These are phyloP conservation scores for Aspergillus pseudoviridinutans DNA, from an alignment of 2,329 filamentous ascomycete genomes.

Conservation along the genomic window DNA sequence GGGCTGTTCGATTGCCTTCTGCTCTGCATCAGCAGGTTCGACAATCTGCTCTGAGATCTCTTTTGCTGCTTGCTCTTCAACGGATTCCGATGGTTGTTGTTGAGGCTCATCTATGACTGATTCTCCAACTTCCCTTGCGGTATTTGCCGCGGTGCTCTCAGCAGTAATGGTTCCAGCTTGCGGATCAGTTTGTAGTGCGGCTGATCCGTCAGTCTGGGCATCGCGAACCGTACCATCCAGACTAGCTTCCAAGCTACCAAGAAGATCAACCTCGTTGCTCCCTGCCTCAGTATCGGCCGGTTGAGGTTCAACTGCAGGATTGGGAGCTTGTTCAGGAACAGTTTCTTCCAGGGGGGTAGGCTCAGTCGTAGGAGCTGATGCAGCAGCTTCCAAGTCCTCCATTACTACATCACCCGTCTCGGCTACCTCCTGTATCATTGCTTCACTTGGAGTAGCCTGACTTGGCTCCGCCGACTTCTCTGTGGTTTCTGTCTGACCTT, in stretches of 20 bases:
- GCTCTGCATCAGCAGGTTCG: background rate
- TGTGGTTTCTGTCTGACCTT: conserved; percentile 1
- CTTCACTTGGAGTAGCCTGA: conserved; percentile 7
- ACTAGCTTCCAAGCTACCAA: conserved; percentile 47
- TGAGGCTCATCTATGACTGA: background rate
- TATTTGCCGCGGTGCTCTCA: background rate
- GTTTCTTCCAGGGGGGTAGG: conserved; percentile 4
- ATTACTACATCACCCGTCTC: conserved; percentile 4
- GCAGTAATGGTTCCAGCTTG: background rate
- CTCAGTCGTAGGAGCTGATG: conserved; percentile 2
- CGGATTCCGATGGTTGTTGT: background rate
- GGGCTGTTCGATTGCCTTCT: background rate
- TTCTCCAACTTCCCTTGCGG: background rate
- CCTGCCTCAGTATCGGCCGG: conserved; percentile 2
- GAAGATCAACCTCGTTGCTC: conserved; percentile 40
- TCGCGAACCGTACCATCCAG: conserved; percentile 17
- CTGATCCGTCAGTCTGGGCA: conserved; percentile 6
- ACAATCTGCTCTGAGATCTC: conserved; percentile 2
- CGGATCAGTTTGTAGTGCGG: background rate
- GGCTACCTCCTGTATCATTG: background rate
- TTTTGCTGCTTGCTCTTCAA: background rate
- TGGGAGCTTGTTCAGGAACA: conserved; percentile 8
- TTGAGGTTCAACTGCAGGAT: background rate
- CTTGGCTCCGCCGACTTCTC: conserved; percentile 8
- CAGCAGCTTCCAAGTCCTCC: conserved; percentile 2